phyloP scores from a whole-genome alignment of 805 yeast species.

The Lipomyces spencermartinsiae region DNA sequence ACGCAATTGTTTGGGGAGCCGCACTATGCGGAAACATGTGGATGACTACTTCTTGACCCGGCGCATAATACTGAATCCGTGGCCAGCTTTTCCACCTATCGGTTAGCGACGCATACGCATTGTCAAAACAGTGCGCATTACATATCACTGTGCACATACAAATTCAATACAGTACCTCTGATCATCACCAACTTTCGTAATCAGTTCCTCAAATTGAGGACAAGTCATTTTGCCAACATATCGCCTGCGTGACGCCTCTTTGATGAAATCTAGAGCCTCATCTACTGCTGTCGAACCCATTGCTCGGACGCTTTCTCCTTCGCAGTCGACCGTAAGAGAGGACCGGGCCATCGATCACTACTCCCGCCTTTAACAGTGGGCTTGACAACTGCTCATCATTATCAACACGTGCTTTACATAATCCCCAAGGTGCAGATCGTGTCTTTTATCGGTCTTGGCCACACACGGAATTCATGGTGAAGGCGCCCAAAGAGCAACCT shows the following conservation, averaged over 20 bases:
- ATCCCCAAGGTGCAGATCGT: not conserved
- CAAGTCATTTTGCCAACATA: not conserved
- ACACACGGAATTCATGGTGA: too few relatives aligned
- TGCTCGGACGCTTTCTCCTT: not conserved
- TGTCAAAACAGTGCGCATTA: too few relatives aligned
- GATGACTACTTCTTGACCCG: conserved; percentile 2
- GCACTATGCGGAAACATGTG: not conserved
- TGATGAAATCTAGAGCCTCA: not conserved
- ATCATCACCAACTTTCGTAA: not conserved
- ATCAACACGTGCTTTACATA: conserved; percentile 5
- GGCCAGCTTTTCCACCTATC: not conserved
- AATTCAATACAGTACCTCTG: not conserved
- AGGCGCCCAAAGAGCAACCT: too few relatives aligned
- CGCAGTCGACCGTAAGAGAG: not conserved
- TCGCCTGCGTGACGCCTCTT: not conserved
- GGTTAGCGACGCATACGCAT: not conserved
- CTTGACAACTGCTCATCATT: not conserved
- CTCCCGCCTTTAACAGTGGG: not conserved
- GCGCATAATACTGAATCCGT: conserved; percentile 2
- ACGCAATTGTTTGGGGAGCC: not conserved
- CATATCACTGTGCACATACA: not conserved
- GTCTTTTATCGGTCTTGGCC: not conserved
- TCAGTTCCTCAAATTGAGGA: not conserved
- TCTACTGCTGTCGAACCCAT: not conserved
- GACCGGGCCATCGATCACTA: not conserved